Evolutionary conservation across 305 asterid species (phyloP).

Genomic region (Fraxinus velutina): DNA sequence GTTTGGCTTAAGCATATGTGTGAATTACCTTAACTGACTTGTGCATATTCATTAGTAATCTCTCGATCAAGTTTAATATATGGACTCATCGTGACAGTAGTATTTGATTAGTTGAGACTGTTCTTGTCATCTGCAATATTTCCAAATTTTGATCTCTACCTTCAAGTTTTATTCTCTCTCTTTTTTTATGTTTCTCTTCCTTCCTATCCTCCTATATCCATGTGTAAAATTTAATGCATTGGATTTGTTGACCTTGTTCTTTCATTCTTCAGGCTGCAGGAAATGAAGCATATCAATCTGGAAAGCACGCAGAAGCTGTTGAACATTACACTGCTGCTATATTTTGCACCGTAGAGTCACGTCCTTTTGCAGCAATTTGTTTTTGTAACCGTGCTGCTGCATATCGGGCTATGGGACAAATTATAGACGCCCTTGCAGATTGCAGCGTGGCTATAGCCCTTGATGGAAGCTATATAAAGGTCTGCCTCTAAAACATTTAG

Average conservation of each 20-base stretch:
- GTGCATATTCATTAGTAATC: neutral
- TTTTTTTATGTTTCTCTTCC: neutral
- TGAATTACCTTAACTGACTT: neutral
- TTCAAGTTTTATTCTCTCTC: neutral
- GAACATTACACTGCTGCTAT: conserved; percentile 87
- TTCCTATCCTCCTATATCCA: neutral
- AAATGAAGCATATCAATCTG: conserved; percentile 87
- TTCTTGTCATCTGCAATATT: neutral
- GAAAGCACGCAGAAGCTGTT: conserved; percentile 78
- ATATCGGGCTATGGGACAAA: conserved; percentile 83
- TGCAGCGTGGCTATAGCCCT: conserved; percentile 95
- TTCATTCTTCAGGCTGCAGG: conserved; percentile 72
- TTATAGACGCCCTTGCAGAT: conserved; percentile 88
- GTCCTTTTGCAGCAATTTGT: conserved; percentile 89
- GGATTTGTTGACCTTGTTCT: conserved; percentile 16
- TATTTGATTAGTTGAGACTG: neutral
- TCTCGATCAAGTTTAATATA: neutral
- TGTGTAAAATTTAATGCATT: conserved; percentile 21
- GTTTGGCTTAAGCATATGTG: neutral
- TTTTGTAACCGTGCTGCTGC: conserved; percentile 98
- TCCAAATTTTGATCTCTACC: neutral
- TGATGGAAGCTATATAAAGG: conserved; percentile 82
- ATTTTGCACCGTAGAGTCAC: conserved; percentile 79
- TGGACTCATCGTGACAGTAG: neutral
- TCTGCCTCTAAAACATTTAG: conserved; percentile 33